Evolutionary conservation across 1,284 basidiomycete genomes (phyloP), one percentile per base, ranked within the genome.

Genomic region (Ganoderma resinaceum): DNA sequence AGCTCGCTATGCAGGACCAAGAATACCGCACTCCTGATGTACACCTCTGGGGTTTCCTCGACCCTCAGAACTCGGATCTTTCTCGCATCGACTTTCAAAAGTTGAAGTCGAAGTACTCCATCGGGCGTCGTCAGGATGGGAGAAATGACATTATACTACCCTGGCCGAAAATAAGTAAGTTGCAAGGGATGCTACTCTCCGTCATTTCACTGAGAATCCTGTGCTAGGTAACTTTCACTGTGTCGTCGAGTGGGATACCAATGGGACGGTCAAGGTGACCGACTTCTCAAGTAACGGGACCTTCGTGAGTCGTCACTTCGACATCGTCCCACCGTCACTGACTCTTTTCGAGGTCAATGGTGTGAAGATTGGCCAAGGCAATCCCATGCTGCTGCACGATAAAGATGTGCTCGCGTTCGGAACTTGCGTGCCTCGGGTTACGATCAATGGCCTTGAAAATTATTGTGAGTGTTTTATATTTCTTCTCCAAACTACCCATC

Each of bases 321-420:
- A n/a, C n/a, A n/a, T n/a, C n/a, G n/a, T n/a, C n/a, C n/a, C n/a
- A n/a, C n/a, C n/a, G n/a, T n/a, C 58, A 55, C 20, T 35, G 59
- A 43, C 42, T 53, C 58, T 40, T 59, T 59, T 49, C 65, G 20
- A 95, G 93, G 90, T 96, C 76, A 94, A 94, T 72, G 89, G 90
- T 12, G 80, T 81, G 61, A 88, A 84, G 76, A 85, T 96, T 68
- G 89, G 86, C 63, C 89, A 82, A 73, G 84, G 83, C 71, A 82
- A 84, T 42, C 84, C 84, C 40, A 82, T 85, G 38, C 82, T 95
- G 61, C 81, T 97, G 61, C 84, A 83, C 35, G 91, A 96, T 71
- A 94, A 95, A 3, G 92, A 92, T 74, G 94, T 96, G 78, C 85
- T 97, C 66, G 90, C 91, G 6, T 91, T 97, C 74, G 95, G 94